These are phyloP conservation scores for Teratosphaeriaceae sp. DNA, from an alignment of 2,329 filamentous ascomycete genomes.

Conservation along the genomic window DNA sequence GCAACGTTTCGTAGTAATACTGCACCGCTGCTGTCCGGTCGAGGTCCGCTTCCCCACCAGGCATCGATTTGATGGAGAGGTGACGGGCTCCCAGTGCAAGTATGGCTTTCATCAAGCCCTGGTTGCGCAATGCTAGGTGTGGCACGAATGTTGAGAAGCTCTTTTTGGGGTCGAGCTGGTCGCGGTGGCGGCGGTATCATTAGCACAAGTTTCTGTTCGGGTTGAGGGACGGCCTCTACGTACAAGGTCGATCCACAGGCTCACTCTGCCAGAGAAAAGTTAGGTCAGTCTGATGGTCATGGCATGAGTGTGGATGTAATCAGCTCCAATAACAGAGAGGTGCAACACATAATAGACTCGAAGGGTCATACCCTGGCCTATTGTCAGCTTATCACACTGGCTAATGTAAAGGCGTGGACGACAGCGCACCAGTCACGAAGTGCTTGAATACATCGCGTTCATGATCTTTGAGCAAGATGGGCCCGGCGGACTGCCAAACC, in stretches of 20 bases:
- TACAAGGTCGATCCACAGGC: slow-evolving; percentile 39
- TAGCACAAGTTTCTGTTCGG: no score
- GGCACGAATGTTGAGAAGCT: slow-evolving; percentile 34
- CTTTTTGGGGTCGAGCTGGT: slow-evolving; percentile 34
- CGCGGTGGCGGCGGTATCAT: no score
- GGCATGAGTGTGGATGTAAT: no score
- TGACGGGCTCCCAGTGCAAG: slow-evolving; percentile 51
- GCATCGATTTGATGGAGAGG: slow-evolving; percentile 34
- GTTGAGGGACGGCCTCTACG: no score
- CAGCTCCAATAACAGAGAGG: no score
- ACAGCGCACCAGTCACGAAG: no score
- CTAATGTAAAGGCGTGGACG: no score
- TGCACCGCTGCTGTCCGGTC: slow-evolving; percentile 33
- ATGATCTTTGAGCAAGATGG: slow-evolving; percentile 27
- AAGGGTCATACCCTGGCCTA: no score
- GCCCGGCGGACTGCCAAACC: slow-evolving; percentile 21
- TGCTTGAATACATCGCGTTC: slow-evolving; percentile 35
- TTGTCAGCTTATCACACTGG: no score
- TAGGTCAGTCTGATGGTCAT: no score
- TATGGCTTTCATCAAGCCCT: slow-evolving; percentile 52
- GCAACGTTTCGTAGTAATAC: slow-evolving; percentile 58
- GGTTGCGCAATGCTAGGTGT: slow-evolving; percentile 44
- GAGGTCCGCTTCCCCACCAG: slow-evolving; percentile 19
- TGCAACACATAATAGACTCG: no score
- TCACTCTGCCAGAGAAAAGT: no score